Conservation (phyloP, 2,329 filamentous ascomycete species). For the Sclerotinia trifoliorum region DNA sequence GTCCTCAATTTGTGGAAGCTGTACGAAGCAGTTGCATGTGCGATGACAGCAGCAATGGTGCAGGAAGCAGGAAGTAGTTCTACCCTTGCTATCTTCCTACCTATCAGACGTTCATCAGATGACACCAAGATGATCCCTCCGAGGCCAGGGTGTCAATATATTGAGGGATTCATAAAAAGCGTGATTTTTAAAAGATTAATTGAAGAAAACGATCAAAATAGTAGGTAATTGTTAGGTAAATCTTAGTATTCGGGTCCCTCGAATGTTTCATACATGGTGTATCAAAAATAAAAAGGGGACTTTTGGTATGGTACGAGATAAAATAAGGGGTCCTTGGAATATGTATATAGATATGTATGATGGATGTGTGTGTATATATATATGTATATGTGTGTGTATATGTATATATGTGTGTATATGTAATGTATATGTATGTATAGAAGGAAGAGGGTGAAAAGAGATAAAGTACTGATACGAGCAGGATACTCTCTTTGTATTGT, state of each 20-base stretch:
- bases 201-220: neutral
- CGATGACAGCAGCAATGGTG: constrained; percentile 18
- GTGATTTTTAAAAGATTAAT: neutral
- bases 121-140: constrained; percentile 13
- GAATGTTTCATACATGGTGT: constrained; percentile 2
- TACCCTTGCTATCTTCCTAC: constrained; percentile 17
- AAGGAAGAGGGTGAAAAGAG: neutral
- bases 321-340: neutral
- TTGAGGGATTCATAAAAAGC: neutral
- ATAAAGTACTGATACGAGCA: neutral
- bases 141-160: constrained; percentile 2
- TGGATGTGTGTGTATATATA: neutral
- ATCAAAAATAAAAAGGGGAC: neutral
- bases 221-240: neutral
- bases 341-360: neutral
- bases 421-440: neutral
- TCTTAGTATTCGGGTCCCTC: constrained; percentile 15
- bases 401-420: neutral
- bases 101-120: constrained; percentile 20
- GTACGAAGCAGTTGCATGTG: constrained; percentile 20
- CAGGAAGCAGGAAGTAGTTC: constrained; percentile 9
- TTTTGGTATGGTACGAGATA: neutral
- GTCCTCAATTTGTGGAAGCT: constrained; percentile 21
- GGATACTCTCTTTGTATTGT: neutral
- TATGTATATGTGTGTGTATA: no score